Percentiles rank a stretch among this genome's conserved stretches.
Evolutionary conservation across 306 rosid species (phyloP).

Genomic region (Dicorynia guianensis): DNA sequence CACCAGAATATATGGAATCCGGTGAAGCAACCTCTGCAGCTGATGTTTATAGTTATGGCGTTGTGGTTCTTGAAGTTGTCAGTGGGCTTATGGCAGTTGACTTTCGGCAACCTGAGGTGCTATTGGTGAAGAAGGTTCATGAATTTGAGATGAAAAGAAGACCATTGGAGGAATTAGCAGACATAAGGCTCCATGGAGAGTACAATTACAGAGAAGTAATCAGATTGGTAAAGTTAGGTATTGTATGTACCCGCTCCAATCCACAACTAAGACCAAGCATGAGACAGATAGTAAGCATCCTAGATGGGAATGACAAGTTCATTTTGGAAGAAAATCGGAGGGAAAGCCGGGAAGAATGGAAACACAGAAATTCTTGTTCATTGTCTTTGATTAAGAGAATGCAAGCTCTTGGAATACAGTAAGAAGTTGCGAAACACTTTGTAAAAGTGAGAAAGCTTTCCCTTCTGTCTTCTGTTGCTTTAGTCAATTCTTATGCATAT

Average conservation of each 20-base stretch:
- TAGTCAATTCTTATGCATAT: slow-evolving; percentile 31
- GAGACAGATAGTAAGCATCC: slow-evolving; percentile 76
- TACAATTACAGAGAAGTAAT: slow-evolving; percentile 66
- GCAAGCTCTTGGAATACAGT: slow-evolving; percentile 94
- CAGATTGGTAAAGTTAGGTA: slow-evolving; percentile 72
- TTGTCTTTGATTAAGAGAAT: slow-evolving; percentile 74
- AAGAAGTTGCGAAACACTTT: slow-evolving; percentile 40
- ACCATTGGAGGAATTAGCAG: slow-evolving; percentile 75
- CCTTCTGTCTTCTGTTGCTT: slow-evolving; percentile 35
- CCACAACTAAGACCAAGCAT: slow-evolving; percentile 77
- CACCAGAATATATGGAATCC: slow-evolving; percentile 80
- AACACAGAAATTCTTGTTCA: slow-evolving; percentile 59
- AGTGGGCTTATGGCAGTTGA: slow-evolving; percentile 90
- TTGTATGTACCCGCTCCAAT: slow-evolving; percentile 69
- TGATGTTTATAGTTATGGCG: slow-evolving; percentile 91
- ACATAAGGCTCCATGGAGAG: slow-evolving; percentile 67
- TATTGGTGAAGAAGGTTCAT: slow-evolving; percentile 77
- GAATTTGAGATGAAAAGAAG: slow-evolving; percentile 63
- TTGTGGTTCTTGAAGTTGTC: slow-evolving; percentile 82
- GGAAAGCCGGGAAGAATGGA: slow-evolving; percentile 83
- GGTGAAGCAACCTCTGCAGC: slow-evolving; percentile 78
- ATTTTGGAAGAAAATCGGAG: slow-evolving; percentile 42
- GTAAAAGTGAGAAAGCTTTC: slow-evolving; percentile 33
- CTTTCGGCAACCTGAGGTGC: slow-evolving; percentile 84
- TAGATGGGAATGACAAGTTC: slow-evolving; percentile 76